Percentiles rank a stretch among this genome's conserved stretches.
Evolutionary conservation across 2,329 filamentous ascomycete species (phyloP).

Genomic region (Diatrype stigma): DNA sequence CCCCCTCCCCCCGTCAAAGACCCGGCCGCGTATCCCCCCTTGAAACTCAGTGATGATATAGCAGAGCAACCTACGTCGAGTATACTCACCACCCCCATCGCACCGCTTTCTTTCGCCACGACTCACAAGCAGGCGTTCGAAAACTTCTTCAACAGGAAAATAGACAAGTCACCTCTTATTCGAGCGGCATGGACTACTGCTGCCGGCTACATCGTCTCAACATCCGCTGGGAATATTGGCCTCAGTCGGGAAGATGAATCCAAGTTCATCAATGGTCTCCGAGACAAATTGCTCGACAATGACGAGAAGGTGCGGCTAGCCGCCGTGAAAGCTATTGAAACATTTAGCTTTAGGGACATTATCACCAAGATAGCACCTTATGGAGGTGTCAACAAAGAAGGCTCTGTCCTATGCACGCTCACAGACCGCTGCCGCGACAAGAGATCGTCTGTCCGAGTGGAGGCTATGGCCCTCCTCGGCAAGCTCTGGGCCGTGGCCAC

Average conservation of each 20-base stretch:
- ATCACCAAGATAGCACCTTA: slow-evolving; percentile 74
- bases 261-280: slow-evolving; percentile 67
- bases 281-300: slow-evolving; percentile 77
- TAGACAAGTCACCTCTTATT: slow-evolving; percentile 81
- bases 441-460: slow-evolving; percentile 73
- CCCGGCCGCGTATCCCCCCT: slow-evolving; percentile 78
- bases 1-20: slow-evolving; percentile 70
- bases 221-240: slow-evolving; percentile 84
- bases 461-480: slow-evolving; percentile 79
- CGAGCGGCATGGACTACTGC: slow-evolving; percentile 83
- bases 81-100: slow-evolving; percentile 76
- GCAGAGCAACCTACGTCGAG: slow-evolving; percentile 47
- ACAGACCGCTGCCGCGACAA: slow-evolving; percentile 87
- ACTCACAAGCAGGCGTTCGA: slow-evolving; percentile 75
- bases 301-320: slow-evolving; percentile 90
- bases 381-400: slow-evolving; percentile 70
- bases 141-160: slow-evolving; percentile 76
- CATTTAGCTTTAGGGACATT: slow-evolving; percentile 76
- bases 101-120: slow-evolving; percentile 84
- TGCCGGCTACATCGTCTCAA: slow-evolving; percentile 81
- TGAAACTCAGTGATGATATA: slow-evolving; percentile 58
- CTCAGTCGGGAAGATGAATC: slow-evolving; percentile 79
- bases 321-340: slow-evolving; percentile 78
- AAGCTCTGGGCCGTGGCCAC: slow-evolving; percentile 92
- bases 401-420: slow-evolving; percentile 75